These are phyloP conservation scores for Chaetomium strumarium DNA, from an alignment of 2,329 filamentous ascomycete genomes.

Conservation along the genomic window DNA sequence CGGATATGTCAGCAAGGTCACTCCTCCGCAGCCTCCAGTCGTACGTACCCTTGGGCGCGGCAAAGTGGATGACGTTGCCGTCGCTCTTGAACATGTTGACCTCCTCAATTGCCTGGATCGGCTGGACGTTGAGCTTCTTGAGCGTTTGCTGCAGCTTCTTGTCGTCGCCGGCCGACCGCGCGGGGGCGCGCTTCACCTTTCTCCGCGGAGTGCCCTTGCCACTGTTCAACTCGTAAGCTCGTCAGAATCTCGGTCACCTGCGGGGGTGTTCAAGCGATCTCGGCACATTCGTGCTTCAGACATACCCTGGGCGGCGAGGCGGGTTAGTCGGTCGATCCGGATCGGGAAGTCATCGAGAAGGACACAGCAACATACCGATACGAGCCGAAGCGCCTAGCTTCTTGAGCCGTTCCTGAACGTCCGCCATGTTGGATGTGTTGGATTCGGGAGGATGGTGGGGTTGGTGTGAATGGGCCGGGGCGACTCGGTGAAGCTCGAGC, in stretches of 20 bases:
- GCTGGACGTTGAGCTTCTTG: constrained; percentile 99
- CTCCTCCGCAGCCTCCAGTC: background rate
- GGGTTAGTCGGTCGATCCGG: constrained; percentile 20
- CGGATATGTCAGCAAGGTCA: constrained; percentile 13
- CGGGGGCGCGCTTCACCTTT: constrained; percentile 97
- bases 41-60: constrained; percentile 85
- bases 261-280: constrained; percentile 6
- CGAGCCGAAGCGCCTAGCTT: constrained; percentile 50
- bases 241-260: constrained; percentile 19
- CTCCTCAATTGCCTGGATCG: constrained; percentile 99
- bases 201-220: constrained; percentile 97
- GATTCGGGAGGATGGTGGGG: constrained; percentile 17
- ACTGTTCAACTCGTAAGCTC: constrained; percentile 39
- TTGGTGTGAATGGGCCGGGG: constrained; percentile 6
- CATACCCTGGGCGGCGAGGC: constrained; percentile 27
- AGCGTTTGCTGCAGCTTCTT: constrained; percentile 97
- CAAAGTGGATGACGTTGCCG: constrained; percentile 99
- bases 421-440: constrained; percentile 38
- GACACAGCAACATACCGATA: constrained; percentile 56
- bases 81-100: constrained; percentile 99
- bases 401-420: constrained; percentile 55
- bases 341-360: constrained; percentile 10
- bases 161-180: constrained; percentile 89
- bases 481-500: constrained; percentile 24
- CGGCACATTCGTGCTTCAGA: constrained; percentile 14